These are phyloP conservation scores for Umbellularia californica DNA, from an alignment of 164 flowering plant genomes.

Conservation along the genomic window DNA sequence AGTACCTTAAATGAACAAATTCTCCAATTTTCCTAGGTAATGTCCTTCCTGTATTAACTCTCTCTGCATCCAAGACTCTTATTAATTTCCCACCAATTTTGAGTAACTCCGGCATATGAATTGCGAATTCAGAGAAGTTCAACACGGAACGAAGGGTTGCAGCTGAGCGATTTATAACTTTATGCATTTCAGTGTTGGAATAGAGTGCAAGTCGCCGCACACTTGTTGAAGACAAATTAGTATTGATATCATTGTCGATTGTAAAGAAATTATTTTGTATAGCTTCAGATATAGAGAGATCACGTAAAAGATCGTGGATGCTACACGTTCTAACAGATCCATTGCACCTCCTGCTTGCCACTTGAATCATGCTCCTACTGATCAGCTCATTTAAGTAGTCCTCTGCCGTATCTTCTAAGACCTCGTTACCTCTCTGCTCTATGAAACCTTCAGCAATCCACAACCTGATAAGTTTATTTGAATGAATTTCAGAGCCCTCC, in stretches of 20 bases:
- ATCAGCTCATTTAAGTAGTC: slow-evolving; percentile 41
- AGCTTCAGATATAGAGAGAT: not conserved
- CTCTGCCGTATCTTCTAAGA: slow-evolving; percentile 34
- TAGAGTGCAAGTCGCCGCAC: not conserved
- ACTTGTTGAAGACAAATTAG: not conserved
- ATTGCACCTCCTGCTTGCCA: slow-evolving; percentile 30
- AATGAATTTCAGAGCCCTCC: slow-evolving; percentile 35
- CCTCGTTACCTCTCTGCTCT: slow-evolving; percentile 25
- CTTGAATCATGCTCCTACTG: slow-evolving; percentile 46
- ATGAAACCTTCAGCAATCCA: slow-evolving; percentile 57
- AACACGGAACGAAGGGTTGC: not conserved
- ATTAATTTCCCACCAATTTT: no score
- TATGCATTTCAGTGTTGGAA: not conserved
- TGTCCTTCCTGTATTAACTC: not conserved
- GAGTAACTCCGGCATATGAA: not conserved
- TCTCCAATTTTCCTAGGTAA: not conserved
- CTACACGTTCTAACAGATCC: slow-evolving; percentile 33
- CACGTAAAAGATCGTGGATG: slow-evolving; percentile 33
- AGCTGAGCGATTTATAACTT: not conserved
- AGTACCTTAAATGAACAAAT: not conserved
- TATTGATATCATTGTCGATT: no score
- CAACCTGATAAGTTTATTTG: slow-evolving; percentile 36
- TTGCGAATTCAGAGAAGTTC: not conserved
- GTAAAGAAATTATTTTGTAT: not conserved
- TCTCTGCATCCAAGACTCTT: not conserved